Base-by-base conservation (phyloP, 257 asterid species). In the Solanum bukasovii region DNA sequence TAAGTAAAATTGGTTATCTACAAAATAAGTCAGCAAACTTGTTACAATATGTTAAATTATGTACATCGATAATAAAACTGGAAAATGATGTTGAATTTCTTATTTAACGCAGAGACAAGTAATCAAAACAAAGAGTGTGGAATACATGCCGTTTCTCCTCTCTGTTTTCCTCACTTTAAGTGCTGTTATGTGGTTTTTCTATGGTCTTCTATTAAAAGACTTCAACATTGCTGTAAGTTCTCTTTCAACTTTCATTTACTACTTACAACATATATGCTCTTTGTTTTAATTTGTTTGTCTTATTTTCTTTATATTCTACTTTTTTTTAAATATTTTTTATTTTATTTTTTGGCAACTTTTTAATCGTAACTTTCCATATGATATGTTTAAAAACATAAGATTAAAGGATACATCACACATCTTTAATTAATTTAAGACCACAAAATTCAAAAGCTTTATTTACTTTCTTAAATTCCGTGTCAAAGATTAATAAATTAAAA, bases 141-240 rank as follows among this genome's bases (percentile, higher is more conserved):
- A 95, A 89, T 91, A 86, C 88, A 90, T 95, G 94, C 96, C 96
- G 10, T 87, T 93, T 73, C 90, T 93, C 35, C 74, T 94, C 23
- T 90, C 94, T 18, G 34, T 92, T 38, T 91, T 92, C 21, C 93
- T 93, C 40, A 33, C 93, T 6, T 11, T 92, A 34, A 92, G 92
- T 52, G 94, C 95, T 7, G 90, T 93, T 29, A 88, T 88, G 84
- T 94, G 98, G 96, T 94, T 93, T 90, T 90, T 91, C 85, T 94
- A 94, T 34, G 98, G 98, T 23, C 87, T 94, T 75, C 90, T 94
- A 16, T 90, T 91, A 71, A 94, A 90, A 88, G 96, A 94, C 88
- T 27, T 89, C 16, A 90, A 91, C 33, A 86, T 93, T 49, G 89
- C 93, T 89, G 96, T 93, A 91, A 93, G 86, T 87, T 5, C 37